phyloP scores from a whole-genome alignment of 106 monocot genomes.

The Vanilla planifolia region DNA sequence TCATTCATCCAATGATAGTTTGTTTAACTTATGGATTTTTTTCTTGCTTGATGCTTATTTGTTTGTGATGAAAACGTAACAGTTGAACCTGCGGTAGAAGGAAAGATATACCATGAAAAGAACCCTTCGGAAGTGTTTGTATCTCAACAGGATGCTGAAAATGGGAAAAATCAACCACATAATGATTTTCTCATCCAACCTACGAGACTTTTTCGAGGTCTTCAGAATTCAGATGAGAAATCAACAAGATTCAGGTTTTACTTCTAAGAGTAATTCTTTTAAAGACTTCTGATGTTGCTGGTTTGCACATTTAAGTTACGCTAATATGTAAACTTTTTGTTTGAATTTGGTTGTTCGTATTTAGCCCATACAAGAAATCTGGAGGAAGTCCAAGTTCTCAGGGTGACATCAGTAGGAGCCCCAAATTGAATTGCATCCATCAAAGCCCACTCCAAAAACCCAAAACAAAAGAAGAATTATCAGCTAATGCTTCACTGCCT shows the following conservation, averaged over 20 bases:
- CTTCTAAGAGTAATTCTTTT: not conserved
- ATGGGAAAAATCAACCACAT: slow-evolving; percentile 12
- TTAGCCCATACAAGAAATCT: not conserved
- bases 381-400: slow-evolving; percentile 12
- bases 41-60: no score
- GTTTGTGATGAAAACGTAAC: not conserved
- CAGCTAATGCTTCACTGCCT: slow-evolving; percentile 14
- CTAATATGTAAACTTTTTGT: not conserved
- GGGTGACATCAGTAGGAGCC: slow-evolving; percentile 7
- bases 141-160: slow-evolving; percentile 20
- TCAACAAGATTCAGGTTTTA: slow-evolving; percentile 19
- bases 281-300: not conserved
- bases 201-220: slow-evolving; percentile 5
- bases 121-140: slow-evolving; percentile 2
- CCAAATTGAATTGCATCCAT: not conserved
- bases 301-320: not conserved
- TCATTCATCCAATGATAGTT: no score
- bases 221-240: slow-evolving; percentile 18
- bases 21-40: no score
- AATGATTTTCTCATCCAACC: slow-evolving; percentile 1
- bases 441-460: slow-evolving; percentile 13
- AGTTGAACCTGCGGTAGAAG: slow-evolving; percentile 4
- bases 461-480: slow-evolving; percentile 10
- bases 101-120: slow-evolving; percentile 12
- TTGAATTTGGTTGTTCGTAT: slow-evolving; percentile 3